Evolutionary conservation across 73 alveolate genomes (phyloP), one percentile per base, ranked within the genome.

Genomic region (Paramecium tetraurelia): DNA sequence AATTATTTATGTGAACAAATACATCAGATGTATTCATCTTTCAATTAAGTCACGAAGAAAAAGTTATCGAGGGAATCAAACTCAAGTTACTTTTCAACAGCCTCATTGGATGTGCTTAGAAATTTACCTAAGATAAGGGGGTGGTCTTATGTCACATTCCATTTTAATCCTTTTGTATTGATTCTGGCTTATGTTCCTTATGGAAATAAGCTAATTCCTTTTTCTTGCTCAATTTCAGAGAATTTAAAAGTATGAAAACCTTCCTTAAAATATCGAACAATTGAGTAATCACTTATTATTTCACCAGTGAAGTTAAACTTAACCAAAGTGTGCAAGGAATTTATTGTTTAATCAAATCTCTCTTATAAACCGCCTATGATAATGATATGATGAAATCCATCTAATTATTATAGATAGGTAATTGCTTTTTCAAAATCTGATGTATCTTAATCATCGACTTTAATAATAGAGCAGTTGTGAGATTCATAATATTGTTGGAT

Each of bases 391-490:
- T 80, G 10, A 18, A 18, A n/a, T 16, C 21, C 69, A 1, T 7
- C 44, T 80, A 0, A 21, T 22, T 80, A 31, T 44, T 80, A 41
- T 22, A 22, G 9, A 41, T 22, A 18, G 2, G 12, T 11, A 20
- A 80, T 11, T 11, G 90, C 75, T 48, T 80, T 80, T 36, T 80
- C 90, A 41, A 80, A 80, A 80, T 80, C 90, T 40, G 90, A 31
- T 1, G 70, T 41, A 20, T 80, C 90, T 21, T 80, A 80, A 29
- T 80, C 90, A 21, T 40, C 27, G 8, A 44, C 12, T 27, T 80
- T 20, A 80, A 41, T 21, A 10, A 80, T 80, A 18, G 48, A 18
- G 7, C 44, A 22, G 10, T 43, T 43, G 4, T 20, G 46, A 22
- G 22, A 24, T 46, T 10, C 2, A 80, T 80, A 80, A 80, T 80